Conservation (phyloP, 192 early-diverging fungal species). For the Entophlyctis luteolus region DNA sequence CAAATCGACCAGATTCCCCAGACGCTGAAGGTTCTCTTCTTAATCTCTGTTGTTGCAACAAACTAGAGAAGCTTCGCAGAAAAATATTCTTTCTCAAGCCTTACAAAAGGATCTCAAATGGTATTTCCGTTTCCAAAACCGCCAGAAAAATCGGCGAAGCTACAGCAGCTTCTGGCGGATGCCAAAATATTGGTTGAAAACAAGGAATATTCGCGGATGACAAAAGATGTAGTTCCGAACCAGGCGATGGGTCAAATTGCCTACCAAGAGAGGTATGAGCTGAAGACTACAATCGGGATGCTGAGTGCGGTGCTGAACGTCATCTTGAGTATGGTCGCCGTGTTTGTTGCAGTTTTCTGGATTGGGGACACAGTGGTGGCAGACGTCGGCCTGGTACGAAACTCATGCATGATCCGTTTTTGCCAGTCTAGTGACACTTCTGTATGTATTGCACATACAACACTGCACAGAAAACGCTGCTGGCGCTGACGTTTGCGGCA, state of each 20-base stretch:
- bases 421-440: not conserved
- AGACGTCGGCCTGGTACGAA: conserved; percentile 39
- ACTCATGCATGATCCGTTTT: not conserved
- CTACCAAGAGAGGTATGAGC: conserved; percentile 22
- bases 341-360: conserved; percentile 40
- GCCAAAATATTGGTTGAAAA: conserved; percentile 21
- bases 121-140: not conserved
- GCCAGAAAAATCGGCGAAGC: not conserved
- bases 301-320: conserved; percentile 43
- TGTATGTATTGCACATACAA: not conserved
- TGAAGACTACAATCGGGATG: conserved; percentile 26
- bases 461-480: conserved; percentile 33
- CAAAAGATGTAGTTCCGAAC: conserved; percentile 9
- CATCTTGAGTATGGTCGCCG: conserved; percentile 39
- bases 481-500: conserved; percentile 30
- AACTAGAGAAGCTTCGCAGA: too few species aligned
- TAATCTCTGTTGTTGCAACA: too few species aligned
- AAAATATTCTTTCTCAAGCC: too few species aligned
- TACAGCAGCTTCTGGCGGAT: conserved; percentile 20
- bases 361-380: conserved; percentile 29
- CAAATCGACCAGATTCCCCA: too few species aligned
- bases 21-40: too few species aligned
- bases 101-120: not conserved
- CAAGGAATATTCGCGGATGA: conserved; percentile 34
- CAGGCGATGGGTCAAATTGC: not conserved